These are phyloP conservation scores for Coprinopsis strossmayeri DNA, from an alignment of 768 basidiomycete species.

Conservation along the genomic window DNA sequence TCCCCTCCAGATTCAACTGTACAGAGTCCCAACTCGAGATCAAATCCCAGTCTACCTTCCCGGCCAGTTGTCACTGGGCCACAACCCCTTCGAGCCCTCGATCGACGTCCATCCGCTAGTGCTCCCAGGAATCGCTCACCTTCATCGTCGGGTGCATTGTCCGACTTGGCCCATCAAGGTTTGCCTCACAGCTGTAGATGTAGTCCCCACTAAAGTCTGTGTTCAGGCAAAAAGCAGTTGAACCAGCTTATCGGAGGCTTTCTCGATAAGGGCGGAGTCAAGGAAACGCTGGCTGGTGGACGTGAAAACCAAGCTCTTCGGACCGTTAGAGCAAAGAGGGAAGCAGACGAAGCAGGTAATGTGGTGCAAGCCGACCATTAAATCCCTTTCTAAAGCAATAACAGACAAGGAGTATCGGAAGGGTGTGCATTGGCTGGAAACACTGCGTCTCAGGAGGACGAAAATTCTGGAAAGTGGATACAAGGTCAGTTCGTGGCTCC, in stretches of 20 bases:
- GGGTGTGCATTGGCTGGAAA: constrained; percentile 90
- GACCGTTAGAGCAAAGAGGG: constrained; percentile 77
- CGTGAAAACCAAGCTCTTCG: constrained; percentile 65
- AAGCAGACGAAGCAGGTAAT: constrained; percentile 86
- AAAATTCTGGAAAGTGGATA: constrained; percentile 82
- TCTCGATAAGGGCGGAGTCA: constrained; percentile 69
- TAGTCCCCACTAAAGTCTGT: constrained; percentile 2
- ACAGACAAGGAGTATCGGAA: constrained; percentile 87
- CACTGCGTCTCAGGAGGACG: constrained; percentile 70
- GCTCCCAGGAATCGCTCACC: constrained; percentile 69
- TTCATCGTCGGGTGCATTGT: constrained; percentile 74
- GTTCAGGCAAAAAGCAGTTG: constrained; percentile 72
- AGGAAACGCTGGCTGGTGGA: constrained; percentile 46
- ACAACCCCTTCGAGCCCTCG: constrained; percentile 69
- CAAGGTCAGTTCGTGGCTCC: constrained; percentile 39
- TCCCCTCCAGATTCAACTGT: constrained; percentile 24
- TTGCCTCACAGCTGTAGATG: constrained; percentile 2
- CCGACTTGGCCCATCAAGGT: constrained; percentile 87
- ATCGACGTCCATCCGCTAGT: constrained; percentile 64
- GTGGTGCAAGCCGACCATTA: neutral
- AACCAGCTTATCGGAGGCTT: constrained; percentile 77
- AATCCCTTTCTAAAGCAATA: neutral
- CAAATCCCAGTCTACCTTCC: constrained; percentile 38
- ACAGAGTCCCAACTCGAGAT: constrained; percentile 32
- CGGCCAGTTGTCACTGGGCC: constrained; percentile 60